Percentiles rank a stretch among this genome's conserved stretches.
Conservation (phyloP, 768 basidiomycete genomes). For the Pluteus cervinus region DNA sequence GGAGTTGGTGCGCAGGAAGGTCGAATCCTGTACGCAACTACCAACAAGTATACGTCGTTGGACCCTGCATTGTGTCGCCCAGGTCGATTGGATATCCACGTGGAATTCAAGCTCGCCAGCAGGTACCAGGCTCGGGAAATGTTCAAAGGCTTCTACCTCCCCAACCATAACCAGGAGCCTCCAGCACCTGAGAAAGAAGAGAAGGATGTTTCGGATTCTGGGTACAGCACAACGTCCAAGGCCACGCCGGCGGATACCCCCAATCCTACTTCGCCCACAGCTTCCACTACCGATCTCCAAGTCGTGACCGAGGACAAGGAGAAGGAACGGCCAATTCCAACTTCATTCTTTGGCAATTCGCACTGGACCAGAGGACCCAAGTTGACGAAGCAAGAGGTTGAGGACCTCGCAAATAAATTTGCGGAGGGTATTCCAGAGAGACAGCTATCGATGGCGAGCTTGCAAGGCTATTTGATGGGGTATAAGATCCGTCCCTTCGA, state of each 20-base stretch:
- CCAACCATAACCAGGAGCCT: constrained; percentile 23
- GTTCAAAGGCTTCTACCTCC: constrained; percentile 64
- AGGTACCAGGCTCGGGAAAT: constrained; percentile 60
- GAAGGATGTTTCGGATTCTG: constrained; percentile 6
- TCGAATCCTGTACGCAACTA: constrained; percentile 75
- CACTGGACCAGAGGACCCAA: constrained; percentile 32
- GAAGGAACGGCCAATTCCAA: too few relatives aligned
- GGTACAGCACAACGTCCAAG: too few relatives aligned
- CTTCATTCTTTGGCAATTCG: too few relatives aligned
- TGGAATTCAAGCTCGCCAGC: constrained; percentile 74
- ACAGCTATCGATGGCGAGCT: constrained; percentile 41
- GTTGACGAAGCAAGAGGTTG: constrained; percentile 33
- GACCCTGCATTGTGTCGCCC: constrained; percentile 74
- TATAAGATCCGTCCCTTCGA: constrained; percentile 56
- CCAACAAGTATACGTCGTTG: constrained; percentile 64
- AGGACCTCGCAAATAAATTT: constrained; percentile 50
- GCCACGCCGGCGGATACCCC: too few relatives aligned
- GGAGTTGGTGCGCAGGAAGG: constrained; percentile 78
- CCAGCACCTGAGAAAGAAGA: constrained; percentile 16
- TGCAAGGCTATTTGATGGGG: constrained; percentile 61
- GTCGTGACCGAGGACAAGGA: too few relatives aligned
- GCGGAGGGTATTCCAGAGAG: constrained; percentile 43
- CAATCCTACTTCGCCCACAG: too few relatives aligned
- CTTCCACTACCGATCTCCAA: too few relatives aligned
- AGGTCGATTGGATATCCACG: constrained; percentile 75